Percentiles rank a stretch among this genome's conserved stretches.
Conservation (phyloP, 1,139 yeast species). For the Torulaspora pretoriensis region DNA sequence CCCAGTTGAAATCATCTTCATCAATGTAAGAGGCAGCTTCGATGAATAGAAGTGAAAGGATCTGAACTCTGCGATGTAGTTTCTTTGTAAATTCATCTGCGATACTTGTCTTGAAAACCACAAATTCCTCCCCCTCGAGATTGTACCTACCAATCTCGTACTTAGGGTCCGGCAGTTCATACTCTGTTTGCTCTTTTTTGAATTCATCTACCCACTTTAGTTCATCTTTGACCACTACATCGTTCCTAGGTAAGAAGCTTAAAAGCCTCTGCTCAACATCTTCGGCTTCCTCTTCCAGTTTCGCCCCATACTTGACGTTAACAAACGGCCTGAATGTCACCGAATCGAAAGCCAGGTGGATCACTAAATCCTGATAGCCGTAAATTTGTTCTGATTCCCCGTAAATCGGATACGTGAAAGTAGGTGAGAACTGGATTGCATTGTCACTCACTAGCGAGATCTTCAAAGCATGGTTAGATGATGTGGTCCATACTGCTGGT, state of each 20-base stretch:
- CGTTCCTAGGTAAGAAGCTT: constrained; percentile 54
- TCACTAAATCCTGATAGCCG: constrained; percentile 69
- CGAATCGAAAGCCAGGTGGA: constrained; percentile 52
- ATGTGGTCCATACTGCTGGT: constrained; percentile 63
- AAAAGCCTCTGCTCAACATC: constrained; percentile 49
- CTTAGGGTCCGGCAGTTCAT: constrained; percentile 20
- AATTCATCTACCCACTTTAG: constrained; percentile 57
- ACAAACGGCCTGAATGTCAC: constrained; percentile 51
- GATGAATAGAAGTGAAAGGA: constrained; percentile 75
- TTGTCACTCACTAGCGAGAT: constrained; percentile 53
- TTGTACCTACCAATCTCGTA: constrained; percentile 22
- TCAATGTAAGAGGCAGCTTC: constrained; percentile 95
- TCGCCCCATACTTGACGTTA: constrained; percentile 52
- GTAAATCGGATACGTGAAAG: constrained; percentile 85
- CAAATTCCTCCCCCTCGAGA: constrained; percentile 39
- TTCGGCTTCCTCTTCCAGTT: constrained; percentile 45
- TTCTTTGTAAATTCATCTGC: constrained; percentile 42
- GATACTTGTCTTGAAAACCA: constrained; percentile 37
- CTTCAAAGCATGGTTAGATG: constrained; percentile 61
- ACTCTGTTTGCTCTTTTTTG: constrained; percentile 43
- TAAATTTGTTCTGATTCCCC: constrained; percentile 88
- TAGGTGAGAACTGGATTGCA: constrained; percentile 61
- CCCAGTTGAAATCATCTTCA: constrained; percentile 70
- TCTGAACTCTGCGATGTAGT: constrained; percentile 67
- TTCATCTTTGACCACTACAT: constrained; percentile 60